A percentile compares a stretch with the other conserved stretches of the same genome.
Conservation (phyloP, 1,284 basidiomycete species). For the Ustilago vetiveriae region DNA sequence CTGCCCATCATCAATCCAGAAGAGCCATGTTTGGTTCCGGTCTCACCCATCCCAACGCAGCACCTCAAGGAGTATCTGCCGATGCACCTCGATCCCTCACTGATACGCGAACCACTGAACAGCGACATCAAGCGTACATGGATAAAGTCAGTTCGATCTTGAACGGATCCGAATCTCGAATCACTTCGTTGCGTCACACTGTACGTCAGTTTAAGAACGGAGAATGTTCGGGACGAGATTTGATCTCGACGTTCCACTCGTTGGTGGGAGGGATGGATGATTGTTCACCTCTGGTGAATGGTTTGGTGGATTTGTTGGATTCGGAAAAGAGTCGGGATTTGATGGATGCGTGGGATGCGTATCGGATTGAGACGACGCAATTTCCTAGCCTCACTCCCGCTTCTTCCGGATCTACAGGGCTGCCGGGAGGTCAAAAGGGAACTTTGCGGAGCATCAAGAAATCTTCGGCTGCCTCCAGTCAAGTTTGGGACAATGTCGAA, state of each 20-base stretch:
- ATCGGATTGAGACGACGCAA: constrained; percentile 79
- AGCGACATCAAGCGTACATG: constrained; percentile 76
- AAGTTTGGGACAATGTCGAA: constrained; percentile 87
- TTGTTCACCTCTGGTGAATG: constrained; percentile 75
- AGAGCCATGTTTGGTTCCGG: constrained; percentile 44
- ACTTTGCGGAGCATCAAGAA: constrained; percentile 85
- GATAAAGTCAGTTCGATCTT: constrained; percentile 76
- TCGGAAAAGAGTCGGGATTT: constrained; percentile 84
- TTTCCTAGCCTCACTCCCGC: constrained; percentile 38
- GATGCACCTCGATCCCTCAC: constrained; percentile 69
- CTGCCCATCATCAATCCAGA: constrained; percentile 46
- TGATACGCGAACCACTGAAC: constrained; percentile 69
- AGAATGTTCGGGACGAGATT: constrained; percentile 82
- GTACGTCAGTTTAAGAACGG: constrained; percentile 80
- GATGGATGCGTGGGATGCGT: constrained; percentile 80
- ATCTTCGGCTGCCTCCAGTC: constrained; percentile 72
- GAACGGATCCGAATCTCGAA: constrained; percentile 74
- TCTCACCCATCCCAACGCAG: constrained; percentile 28
- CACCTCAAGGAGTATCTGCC: constrained; percentile 30
- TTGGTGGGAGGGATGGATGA: constrained; percentile 74
- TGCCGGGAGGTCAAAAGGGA: neutral
- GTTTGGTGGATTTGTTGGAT: constrained; percentile 70
- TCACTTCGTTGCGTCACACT: constrained; percentile 80
- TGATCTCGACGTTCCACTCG: constrained; percentile 86
- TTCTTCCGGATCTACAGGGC: too few relatives aligned